Evolutionary conservation across 768 basidiomycete species (phyloP), one percentile per base, ranked within the genome.

Genomic region (Candolleomyces efflorescens): DNA sequence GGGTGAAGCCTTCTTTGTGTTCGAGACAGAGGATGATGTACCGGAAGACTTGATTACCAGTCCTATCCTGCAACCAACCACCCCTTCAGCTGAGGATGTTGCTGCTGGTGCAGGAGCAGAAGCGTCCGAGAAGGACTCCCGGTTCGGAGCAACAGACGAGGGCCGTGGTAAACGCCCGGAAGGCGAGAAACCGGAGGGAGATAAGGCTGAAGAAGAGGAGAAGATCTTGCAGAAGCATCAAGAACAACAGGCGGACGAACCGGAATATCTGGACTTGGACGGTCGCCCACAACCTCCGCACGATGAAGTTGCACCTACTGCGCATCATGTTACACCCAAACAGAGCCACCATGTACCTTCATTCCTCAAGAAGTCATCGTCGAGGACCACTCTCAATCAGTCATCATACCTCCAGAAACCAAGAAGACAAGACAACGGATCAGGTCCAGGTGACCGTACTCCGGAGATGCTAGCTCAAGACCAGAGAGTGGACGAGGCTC

Each of bases 1-100:
- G 1, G 97, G 97, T 4, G 97, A 99, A 73, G 97, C 95, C 0
- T 99, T 98, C 79, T 98, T 98, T 67, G 90, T 99, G 41, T 93
- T 98, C 63, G 96, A 99, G 72, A 98, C 96, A 0, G 92, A 95
- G 41, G 92, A 88, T 39, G 94, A 98, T 58, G 87, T 98, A 27
- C 96, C 97, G 3, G 89, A 84, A 48, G 91, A 94, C 68, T 84
- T 99, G 60, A 89, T 94, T 61, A 99, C 97, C 0, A 93, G 90
- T 73, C 97, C 97, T 23, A 75, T 99, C 22, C 82, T 96, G 13
- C 78, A 86, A 60, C 83, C 89, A 9, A 86, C 86, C 2, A 74
- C 75, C 24, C 77, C 76, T 3, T 77, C 78, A 39, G 49, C 53
- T 24, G 60, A 63, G 63, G 45, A 66, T 60, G 60, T 64, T 38